phyloP scores from a whole-genome alignment of 2,329 filamentous ascomycete genomes.

The Acarospora socialis region DNA sequence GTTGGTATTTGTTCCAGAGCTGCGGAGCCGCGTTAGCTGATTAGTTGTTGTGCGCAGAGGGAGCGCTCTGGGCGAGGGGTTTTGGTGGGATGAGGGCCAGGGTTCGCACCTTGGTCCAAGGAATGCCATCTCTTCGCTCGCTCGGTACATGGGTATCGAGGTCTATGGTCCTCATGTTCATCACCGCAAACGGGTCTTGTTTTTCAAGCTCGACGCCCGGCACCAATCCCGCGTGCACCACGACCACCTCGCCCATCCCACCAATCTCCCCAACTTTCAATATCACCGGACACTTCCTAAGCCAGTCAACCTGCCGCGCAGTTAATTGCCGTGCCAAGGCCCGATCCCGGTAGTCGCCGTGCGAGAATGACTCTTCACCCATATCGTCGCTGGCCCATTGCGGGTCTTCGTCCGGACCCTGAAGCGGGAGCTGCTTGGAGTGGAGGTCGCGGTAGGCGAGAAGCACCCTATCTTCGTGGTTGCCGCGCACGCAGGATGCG shows the following conservation, averaged over 20 bases:
- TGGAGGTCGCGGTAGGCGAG: constrained; percentile 39
- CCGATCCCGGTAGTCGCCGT: constrained; percentile 27
- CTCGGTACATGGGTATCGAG: constrained; percentile 46
- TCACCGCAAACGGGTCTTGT: constrained; percentile 66
- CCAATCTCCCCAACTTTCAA: constrained; percentile 52
- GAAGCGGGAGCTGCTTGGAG: constrained; percentile 10
- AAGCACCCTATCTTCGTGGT: constrained; percentile 83
- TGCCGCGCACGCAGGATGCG: constrained; percentile 75
- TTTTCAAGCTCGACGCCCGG: constrained; percentile 55
- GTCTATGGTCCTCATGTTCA: constrained; percentile 81
- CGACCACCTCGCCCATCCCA: constrained; percentile 48
- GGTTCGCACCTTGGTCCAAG: constrained; percentile 46
- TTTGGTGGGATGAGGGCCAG: neutral
- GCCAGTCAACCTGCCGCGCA: constrained; percentile 51
- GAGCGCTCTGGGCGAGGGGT: neutral
- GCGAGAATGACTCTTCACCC: constrained; percentile 20
- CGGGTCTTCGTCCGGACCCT: constrained; percentile 21
- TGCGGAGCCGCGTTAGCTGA: constrained; percentile 11
- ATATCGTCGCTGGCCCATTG: constrained; percentile 12
- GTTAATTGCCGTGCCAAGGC: constrained; percentile 44
- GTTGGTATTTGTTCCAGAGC: constrained; percentile 39
- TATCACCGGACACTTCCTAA: constrained; percentile 62
- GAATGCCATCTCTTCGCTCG: constrained; percentile 37
- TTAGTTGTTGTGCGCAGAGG: neutral
- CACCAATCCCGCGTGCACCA: constrained; percentile 77